Conservation (phyloP, 768 basidiomycete genomes). For the Termitomyces heimii region DNA sequence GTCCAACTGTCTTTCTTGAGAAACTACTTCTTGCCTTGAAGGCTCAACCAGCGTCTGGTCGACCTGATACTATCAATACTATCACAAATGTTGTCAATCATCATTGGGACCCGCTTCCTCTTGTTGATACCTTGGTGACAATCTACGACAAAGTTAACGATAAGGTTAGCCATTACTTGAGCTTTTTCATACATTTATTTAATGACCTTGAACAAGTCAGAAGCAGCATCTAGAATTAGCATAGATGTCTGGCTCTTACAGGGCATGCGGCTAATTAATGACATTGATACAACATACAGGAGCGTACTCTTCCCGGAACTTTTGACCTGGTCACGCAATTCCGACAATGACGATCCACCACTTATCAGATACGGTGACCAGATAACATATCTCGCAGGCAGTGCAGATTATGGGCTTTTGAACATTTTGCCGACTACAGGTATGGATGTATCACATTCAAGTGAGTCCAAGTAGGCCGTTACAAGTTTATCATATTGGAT, state of each 20-base stretch:
- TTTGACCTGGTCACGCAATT: neutral
- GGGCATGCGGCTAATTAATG: neutral
- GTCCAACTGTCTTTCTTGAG: neutral
- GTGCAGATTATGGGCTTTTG: neutral
- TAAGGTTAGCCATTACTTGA: neutral
- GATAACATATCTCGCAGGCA: neutral
- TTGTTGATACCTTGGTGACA: neutral
- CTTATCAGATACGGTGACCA: neutral
- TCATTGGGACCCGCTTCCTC: neutral
- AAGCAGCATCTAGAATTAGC: neutral
- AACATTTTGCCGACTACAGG: neutral
- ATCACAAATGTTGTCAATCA: too few species aligned
- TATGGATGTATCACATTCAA: too few species aligned
- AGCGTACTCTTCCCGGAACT: neutral
- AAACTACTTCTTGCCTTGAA: neutral
- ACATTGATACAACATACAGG: neutral
- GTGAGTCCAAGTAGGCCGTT: neutral
- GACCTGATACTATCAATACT: neutral
- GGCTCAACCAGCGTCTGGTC: neutral
- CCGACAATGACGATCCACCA: neutral
- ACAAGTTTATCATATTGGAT: neutral
- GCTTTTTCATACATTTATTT: neutral
- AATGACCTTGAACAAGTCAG: neutral
- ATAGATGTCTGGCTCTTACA: neutral
- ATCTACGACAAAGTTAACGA: neutral